Conservation (phyloP, 257 asterid genomes). For the Coffea eugenioides region DNA sequence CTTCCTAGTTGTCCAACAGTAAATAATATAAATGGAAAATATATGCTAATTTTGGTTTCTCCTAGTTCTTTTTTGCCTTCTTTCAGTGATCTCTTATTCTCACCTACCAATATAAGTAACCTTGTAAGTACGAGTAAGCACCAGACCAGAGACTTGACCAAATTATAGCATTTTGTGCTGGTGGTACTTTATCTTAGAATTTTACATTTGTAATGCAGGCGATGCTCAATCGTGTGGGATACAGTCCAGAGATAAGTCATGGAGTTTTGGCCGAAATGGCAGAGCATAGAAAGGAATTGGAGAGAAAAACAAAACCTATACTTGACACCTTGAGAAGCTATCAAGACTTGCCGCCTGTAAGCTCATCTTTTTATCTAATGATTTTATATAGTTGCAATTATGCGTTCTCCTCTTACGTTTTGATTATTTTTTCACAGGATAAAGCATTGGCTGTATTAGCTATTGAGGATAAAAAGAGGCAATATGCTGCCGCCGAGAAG, state of each 20-base stretch:
- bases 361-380: conserved; percentile 2
- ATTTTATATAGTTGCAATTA: neutral
- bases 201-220: conserved; percentile 48
- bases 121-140: neutral
- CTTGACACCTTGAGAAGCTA: conserved; percentile 95
- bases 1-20: neutral
- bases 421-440: conserved; percentile 47
- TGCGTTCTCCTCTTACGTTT: conserved; percentile 1
- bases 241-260: conserved; percentile 87
- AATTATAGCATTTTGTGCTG: neutral
- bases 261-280: conserved; percentile 98
- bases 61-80: neutral
- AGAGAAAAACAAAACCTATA: conserved; percentile 89
- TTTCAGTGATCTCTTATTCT: neutral
- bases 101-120: neutral
- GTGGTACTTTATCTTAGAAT: neutral
- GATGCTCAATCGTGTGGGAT: conserved; percentile 90
- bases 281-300: conserved; percentile 91
- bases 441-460: conserved; percentile 97
- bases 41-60: neutral
- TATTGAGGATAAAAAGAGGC: conserved; percentile 93
- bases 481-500: conserved; percentile 93
- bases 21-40: neutral
- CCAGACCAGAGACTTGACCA: neutral
- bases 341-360: conserved; percentile 98